Conservation (phyloP, 371 early-diverging fungal species). For the Mortierella sp. region DNA sequence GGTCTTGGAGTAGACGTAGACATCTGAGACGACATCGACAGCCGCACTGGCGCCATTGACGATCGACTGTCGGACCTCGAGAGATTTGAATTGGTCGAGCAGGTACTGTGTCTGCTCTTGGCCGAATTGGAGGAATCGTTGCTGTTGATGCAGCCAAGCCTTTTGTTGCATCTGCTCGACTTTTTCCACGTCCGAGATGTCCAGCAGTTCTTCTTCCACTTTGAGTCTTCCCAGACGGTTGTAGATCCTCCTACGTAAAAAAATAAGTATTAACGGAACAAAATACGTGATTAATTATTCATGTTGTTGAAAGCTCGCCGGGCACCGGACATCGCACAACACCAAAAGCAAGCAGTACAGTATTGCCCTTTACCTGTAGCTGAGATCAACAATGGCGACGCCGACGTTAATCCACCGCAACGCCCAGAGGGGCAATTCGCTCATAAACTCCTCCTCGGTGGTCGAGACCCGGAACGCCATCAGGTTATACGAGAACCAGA, state of each 20-base stretch:
- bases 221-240: constrained; percentile 49
- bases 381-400: constrained; percentile 70
- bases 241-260: constrained; percentile 35
- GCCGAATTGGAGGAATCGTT: constrained; percentile 37
- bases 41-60: constrained; percentile 48
- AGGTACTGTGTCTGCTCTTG: constrained; percentile 54
- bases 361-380: constrained; percentile 33
- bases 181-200: constrained; percentile 56
- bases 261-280: too few relatives aligned
- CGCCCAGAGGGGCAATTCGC: constrained; percentile 72
- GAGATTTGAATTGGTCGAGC: constrained; percentile 39
- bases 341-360: background rate
- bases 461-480: constrained; percentile 70
- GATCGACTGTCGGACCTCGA: constrained; percentile 46
- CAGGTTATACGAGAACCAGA: constrained; percentile 76
- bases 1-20: constrained; percentile 46
- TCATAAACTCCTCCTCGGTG: constrained; percentile 65
- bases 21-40: constrained; percentile 50
- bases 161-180: constrained; percentile 54
- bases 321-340: background rate
- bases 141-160: constrained; percentile 43
- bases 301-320: background rate
- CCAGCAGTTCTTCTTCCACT: constrained; percentile 52
- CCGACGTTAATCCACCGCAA: constrained; percentile 74
- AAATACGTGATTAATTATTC: background rate